phyloP scores from a whole-genome alignment of 2,329 filamentous ascomycete genomes.

The Xylariaceae sp. region DNA sequence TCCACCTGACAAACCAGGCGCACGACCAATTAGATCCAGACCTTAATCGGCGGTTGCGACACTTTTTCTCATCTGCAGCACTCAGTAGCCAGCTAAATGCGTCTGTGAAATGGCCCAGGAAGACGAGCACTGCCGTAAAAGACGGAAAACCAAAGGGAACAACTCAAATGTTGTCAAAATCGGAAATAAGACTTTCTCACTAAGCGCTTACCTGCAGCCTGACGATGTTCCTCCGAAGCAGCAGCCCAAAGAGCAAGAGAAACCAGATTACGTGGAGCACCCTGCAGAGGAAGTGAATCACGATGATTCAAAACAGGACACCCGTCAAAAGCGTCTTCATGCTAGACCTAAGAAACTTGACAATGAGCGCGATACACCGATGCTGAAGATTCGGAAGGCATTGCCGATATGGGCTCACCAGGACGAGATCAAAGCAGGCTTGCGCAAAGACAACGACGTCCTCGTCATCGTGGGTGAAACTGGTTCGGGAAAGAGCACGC shows the following conservation, averaged over 20 bases:
- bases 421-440: slow-evolving; percentile 60
- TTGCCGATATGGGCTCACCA: slow-evolving; percentile 79
- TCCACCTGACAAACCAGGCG: too few species aligned
- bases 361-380: slow-evolving; percentile 15
- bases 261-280: slow-evolving; percentile 4
- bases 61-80: slow-evolving; percentile 3
- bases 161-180: slow-evolving; percentile 37
- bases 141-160: slow-evolving; percentile 29
- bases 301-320: too few species aligned
- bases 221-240: slow-evolving; percentile 15
- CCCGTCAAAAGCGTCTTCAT: not conserved
- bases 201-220: slow-evolving; percentile 44
- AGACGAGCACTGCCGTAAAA: slow-evolving; percentile 32
- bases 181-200: slow-evolving; percentile 43
- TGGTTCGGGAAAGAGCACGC: slow-evolving; percentile 93
- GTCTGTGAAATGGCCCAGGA: slow-evolving; percentile 4
- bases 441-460: slow-evolving; percentile 62
- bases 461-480: slow-evolving; percentile 90
- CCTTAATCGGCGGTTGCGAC: too few species aligned
- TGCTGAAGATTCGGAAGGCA: slow-evolving; percentile 50
- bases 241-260: slow-evolving; percentile 20
- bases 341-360: not conserved
- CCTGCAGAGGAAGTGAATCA: not conserved
- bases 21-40: too few species aligned
- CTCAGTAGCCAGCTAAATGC: not conserved